Evolutionary conservation across 2,329 filamentous ascomycete species (phyloP).

Genomic region (Cladosporium sp.): DNA sequence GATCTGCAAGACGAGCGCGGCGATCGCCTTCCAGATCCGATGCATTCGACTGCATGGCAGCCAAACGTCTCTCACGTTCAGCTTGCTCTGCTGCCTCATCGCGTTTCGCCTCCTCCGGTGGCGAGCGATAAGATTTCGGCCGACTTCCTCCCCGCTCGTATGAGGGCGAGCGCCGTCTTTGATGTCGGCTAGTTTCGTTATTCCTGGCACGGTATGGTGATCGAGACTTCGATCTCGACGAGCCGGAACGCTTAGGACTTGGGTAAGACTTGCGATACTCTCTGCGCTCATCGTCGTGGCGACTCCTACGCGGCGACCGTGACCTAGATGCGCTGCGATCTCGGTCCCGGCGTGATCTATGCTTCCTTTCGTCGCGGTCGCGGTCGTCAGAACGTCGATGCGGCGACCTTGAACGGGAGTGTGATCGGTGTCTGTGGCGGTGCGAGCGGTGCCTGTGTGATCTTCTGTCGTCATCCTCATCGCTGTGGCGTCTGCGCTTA

Average conservation of each 20-base stretch:
- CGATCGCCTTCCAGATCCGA: constrained; percentile 70
- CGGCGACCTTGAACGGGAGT: constrained; percentile 29
- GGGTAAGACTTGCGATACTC: constrained; percentile 37
- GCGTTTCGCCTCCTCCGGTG: constrained; percentile 25
- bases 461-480: constrained; percentile 36
- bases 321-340: constrained; percentile 35
- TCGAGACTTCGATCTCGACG: constrained; percentile 37
- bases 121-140: constrained; percentile 30
- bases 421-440: constrained; percentile 29
- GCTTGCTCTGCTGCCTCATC: constrained; percentile 33
- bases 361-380: constrained; percentile 25
- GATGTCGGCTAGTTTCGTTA: constrained; percentile 21
- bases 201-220: constrained; percentile 28
- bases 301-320: constrained; percentile 42
- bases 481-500: constrained; percentile 36
- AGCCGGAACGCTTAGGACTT: constrained; percentile 37
- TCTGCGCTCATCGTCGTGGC: constrained; percentile 35
- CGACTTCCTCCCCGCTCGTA: constrained; percentile 23
- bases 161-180: constrained; percentile 26
- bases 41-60: constrained; percentile 44
- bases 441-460: constrained; percentile 35
- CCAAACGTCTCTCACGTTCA: constrained; percentile 40
- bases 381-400: constrained; percentile 24
- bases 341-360: constrained; percentile 29
- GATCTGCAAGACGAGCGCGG: constrained; percentile 63